phyloP scores from a whole-genome alignment of 176 grass and related monocot genomes.

The Eleusine indica region DNA sequence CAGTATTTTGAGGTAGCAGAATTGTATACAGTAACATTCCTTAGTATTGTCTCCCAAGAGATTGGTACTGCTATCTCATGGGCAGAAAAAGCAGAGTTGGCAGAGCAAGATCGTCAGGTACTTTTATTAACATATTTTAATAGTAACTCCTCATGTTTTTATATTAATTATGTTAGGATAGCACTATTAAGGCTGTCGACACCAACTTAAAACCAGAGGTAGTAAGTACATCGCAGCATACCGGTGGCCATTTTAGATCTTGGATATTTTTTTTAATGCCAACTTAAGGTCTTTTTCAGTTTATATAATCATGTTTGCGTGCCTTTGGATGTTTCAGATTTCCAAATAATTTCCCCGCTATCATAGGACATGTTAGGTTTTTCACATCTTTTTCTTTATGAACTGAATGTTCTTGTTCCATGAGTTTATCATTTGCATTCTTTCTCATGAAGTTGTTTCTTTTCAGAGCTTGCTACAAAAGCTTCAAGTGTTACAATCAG shows the following conservation, averaged over 20 bases:
- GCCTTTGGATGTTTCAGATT: slow-evolving; percentile 1
- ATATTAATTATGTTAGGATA: too few relatives aligned
- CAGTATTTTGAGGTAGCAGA: slow-evolving; percentile 63
- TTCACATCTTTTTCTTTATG: neutral
- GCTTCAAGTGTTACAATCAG: slow-evolving; percentile 38
- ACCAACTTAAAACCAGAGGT: too few relatives aligned
- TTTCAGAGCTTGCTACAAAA: slow-evolving; percentile 49
- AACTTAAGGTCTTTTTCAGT: neutral
- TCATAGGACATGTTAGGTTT: neutral
- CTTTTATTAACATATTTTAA: neutral
- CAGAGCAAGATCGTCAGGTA: slow-evolving; percentile 52
- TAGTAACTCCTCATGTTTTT: too few relatives aligned
- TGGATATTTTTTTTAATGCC: neutral
- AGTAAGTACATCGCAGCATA: neutral
- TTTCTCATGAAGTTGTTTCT: slow-evolving; percentile 1
- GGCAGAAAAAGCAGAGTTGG: slow-evolving; percentile 50
- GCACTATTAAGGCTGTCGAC: too few relatives aligned
- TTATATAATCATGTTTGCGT: neutral
- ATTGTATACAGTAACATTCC: slow-evolving; percentile 64
- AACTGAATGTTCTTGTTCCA: neutral
- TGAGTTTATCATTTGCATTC: neutral
- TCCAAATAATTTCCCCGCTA: neutral
- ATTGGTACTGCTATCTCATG: slow-evolving; percentile 60
- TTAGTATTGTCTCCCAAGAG: slow-evolving; percentile 53
- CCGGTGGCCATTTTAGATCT: neutral